These are phyloP conservation scores for Cucurbita pepo DNA, from an alignment of 306 rosid species.

Conservation along the genomic window DNA sequence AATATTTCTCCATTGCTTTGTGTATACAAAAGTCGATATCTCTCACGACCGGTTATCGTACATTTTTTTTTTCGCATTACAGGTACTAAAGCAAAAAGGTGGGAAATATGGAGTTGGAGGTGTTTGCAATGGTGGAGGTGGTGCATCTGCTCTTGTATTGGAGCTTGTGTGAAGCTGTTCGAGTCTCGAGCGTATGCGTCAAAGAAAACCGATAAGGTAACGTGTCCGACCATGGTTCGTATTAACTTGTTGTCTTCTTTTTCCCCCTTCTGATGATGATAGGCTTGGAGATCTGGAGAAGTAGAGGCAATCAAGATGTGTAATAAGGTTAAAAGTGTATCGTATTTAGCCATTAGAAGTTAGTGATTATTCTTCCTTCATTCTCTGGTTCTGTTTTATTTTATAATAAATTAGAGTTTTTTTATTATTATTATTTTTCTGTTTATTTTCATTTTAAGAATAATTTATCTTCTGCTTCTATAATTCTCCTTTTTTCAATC, in stretches of 20 bases:
- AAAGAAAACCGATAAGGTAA: neutral
- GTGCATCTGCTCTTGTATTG: slow-evolving; percentile 96
- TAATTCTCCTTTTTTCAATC: neutral
- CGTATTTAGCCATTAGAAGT: neutral
- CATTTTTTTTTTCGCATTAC: neutral
- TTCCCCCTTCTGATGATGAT: neutral
- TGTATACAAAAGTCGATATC: neutral
- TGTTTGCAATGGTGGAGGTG: slow-evolving; percentile 98
- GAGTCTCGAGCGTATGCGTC: neutral
- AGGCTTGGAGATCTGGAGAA: neutral
- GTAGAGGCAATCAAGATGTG: neutral
- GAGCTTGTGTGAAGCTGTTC: slow-evolving; percentile 47
- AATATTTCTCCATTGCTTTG: neutral
- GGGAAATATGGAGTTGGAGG: slow-evolving; percentile 93
- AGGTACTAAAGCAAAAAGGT: slow-evolving; percentile 77
- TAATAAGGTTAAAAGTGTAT: neutral
- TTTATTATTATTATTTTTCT: neutral
- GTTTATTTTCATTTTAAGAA: neutral
- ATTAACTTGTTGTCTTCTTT: neutral
- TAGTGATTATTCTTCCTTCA: neutral
- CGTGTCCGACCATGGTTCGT: neutral
- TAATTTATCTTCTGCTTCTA: neutral
- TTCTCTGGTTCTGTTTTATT: neutral
- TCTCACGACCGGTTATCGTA: neutral
- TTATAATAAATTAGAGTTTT: neutral